These are phyloP conservation scores for Colletotrichum sp. DNA, from an alignment of 2,329 filamentous ascomycete genomes.

Conservation along the genomic window DNA sequence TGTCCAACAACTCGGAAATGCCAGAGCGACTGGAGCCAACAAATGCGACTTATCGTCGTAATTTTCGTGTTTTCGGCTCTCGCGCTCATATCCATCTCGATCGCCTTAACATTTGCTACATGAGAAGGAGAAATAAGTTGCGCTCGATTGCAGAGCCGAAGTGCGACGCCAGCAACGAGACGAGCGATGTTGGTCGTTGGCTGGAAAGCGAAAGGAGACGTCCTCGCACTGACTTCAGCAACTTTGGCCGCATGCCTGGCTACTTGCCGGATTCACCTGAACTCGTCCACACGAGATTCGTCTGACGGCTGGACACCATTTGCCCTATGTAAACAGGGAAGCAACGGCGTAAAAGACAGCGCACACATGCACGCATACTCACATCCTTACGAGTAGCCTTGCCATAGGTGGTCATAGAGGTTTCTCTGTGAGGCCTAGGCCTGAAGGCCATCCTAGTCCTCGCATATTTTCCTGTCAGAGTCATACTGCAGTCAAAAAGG, in stretches of 20 bases:
- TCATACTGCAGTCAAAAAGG: no score
- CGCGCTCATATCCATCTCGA: neutral
- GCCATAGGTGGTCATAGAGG: neutral
- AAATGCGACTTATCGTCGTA: neutral
- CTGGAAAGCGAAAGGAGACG: neutral
- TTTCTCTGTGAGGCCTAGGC: no score
- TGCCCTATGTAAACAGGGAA: neutral
- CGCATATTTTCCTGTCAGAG: no score
- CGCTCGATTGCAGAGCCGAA: neutral
- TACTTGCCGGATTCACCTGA: neutral
- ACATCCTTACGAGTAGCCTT: neutral
- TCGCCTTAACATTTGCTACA: neutral
- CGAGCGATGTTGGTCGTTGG: neutral
- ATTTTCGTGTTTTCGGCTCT: neutral
- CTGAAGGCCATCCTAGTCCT: no score
- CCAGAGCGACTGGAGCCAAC: neutral
- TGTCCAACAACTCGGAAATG: neutral
- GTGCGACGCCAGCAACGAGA: neutral
- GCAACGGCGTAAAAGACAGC: neutral
- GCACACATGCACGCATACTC: neutral
- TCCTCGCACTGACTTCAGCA: neutral
- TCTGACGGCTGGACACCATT: neutral
- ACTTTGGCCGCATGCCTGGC: neutral
- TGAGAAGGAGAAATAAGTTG: neutral
- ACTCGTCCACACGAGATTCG: neutral